Evolutionary conservation across 2,329 filamentous ascomycete genomes (phyloP), one percentile per base, ranked within the genome.

Genomic region (Alternaria conjuncta): DNA sequence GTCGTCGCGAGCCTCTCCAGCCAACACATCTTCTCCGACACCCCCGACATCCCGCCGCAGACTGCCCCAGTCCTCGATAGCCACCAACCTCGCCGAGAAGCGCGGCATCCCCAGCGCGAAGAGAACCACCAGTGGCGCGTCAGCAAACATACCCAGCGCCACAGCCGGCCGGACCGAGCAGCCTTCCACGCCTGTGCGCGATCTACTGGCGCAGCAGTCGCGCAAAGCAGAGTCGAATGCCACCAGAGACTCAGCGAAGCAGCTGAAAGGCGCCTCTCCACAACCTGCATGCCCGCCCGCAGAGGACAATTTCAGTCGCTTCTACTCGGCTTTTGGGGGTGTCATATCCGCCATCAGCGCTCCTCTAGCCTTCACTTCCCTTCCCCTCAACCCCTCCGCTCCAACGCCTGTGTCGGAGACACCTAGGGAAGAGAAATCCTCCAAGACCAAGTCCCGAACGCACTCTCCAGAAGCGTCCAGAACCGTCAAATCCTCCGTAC

Each of bases 291-390:
- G 74, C 13, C 69, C 76, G 0, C 71, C 74, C 0, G 68, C 81
- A 2, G 93, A 97, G 30, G 94, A 95, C 60, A 90, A 92, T 6
- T 99, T 97, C 76, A 88, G 92, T 7, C 89, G 90, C 57, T 99
- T 98, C 81, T 99, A 98, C 81, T 94, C 87, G 62, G 94, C 93
- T 1, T 97, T 97, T 74, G 94, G 94, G 59, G 93, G 88, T 57
- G 87, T 97, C 51, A 92, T 98, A 75, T 96, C 93, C 65, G 92
- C 90, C 71, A 88, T 98, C 12, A 96, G 95, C 0, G 94, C 94
- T 0, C 94, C 94, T 2, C 84, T 99, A 28, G 95, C 94, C 4
- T 99, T 97, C 82, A 93, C 96, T 5, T 95, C 95, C 1, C 86
- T 99, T 9, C 96, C 96, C 0, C 85, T 99, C 4, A 80, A 72